Evolutionary conservation across 352 stramenopile genomes (phyloP).

Genomic region (Globisporangium apiculatum): DNA sequence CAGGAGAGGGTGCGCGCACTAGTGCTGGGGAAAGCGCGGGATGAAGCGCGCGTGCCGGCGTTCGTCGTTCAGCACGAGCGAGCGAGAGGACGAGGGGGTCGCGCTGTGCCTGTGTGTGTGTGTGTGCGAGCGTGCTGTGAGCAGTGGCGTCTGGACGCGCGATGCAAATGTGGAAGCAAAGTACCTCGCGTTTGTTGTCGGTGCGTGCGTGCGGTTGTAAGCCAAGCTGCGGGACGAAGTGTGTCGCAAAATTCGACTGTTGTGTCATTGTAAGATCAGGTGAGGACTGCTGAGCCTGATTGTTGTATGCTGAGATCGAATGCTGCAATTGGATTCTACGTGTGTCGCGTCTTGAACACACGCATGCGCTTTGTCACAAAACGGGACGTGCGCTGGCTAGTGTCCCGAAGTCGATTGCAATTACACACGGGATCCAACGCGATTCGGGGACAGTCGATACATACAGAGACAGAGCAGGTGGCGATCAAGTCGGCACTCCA

Average conservation of each 20-base stretch:
- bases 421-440: slow-evolving; percentile 4
- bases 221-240: neutral
- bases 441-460: neutral
- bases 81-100: no score
- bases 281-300: neutral
- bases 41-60: neutral
- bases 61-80: neutral
- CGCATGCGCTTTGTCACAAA: neutral
- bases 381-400: slow-evolving; percentile 20
- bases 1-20: no score
- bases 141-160: neutral
- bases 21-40: neutral
- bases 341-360: neutral
- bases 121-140: no score
- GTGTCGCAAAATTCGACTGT: neutral
- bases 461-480: neutral
- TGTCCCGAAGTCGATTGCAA: slow-evolving; percentile 13
- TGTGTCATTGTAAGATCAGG: neutral
- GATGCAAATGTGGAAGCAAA: slow-evolving; percentile 14
- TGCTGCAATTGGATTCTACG: neutral
- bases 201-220: neutral
- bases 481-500: neutral
- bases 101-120: no score
- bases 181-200: slow-evolving; percentile 11
- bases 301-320: neutral